Conservation (phyloP, 2,329 filamentous ascomycete species). For the Macrophomina tecta region DNA sequence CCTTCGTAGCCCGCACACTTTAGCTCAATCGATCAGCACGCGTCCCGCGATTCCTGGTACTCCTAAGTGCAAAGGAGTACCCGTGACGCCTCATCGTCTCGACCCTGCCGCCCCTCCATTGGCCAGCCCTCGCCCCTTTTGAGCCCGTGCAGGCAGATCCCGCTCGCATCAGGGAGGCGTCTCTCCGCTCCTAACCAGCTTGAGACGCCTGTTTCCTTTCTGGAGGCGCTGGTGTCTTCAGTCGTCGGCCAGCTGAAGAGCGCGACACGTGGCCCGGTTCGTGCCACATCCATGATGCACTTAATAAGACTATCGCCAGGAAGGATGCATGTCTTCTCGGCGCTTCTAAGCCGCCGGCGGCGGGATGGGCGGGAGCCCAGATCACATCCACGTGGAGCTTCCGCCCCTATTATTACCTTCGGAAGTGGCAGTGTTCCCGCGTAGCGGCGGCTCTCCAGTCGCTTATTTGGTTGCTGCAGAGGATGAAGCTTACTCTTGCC, state of each 20-base stretch:
- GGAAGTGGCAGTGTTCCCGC: too few relatives aligned
- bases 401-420: not conserved
- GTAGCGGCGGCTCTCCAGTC: too few relatives aligned
- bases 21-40: slow-evolving; percentile 5
- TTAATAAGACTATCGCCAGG: too few relatives aligned
- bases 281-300: too few relatives aligned
- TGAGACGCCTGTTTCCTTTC: not conserved
- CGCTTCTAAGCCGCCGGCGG: not conserved
- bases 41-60: not conserved
- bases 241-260: too few relatives aligned
- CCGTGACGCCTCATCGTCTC: not conserved
- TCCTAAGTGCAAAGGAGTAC: not conserved
- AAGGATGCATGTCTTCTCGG: not conserved
- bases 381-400: not conserved
- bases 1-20: not conserved
- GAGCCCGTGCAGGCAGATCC: slow-evolving; percentile 4
- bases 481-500: not conserved
- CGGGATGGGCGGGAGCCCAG: not conserved
- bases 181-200: not conserved
- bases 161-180: slow-evolving; percentile 3
- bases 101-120: not conserved
- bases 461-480: not conserved
- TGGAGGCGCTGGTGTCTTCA: too few relatives aligned
- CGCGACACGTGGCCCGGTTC: too few relatives aligned
- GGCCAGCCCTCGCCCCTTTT: not conserved